Conservation (phyloP, 192 early-diverging fungal species). For the Coemansia sp. region DNA sequence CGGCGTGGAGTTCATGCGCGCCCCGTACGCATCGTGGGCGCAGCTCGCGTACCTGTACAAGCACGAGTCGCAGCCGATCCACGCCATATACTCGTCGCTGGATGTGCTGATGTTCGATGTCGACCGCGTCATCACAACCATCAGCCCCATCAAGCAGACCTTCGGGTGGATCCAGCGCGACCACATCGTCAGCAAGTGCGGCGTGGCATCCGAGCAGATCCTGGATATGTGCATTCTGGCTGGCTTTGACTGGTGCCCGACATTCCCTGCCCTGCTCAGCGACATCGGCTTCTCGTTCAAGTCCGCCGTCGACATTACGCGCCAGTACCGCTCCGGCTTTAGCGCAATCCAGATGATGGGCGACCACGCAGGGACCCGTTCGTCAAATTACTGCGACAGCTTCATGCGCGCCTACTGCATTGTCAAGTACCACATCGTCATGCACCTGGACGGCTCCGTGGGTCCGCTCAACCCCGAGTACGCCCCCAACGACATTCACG, state of each 20-base stretch:
- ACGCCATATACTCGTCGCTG: constrained; percentile 69
- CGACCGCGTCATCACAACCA: constrained; percentile 65
- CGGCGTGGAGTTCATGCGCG: constrained; percentile 71
- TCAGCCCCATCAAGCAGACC: constrained; percentile 66
- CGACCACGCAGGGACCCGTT: constrained; percentile 57
- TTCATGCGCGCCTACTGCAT: constrained; percentile 72
- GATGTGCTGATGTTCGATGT: constrained; percentile 77
- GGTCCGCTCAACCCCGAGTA: constrained; percentile 60
- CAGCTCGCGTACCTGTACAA: constrained; percentile 75
- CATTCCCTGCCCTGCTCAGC: constrained; percentile 66
- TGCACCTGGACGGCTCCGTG: constrained; percentile 69
- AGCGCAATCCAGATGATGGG: constrained; percentile 67
- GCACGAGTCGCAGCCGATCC: constrained; percentile 68
- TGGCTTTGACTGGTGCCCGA: constrained; percentile 72
- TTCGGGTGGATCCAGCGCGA: constrained; percentile 68
- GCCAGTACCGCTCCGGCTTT: constrained; percentile 70
- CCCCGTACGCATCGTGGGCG: constrained; percentile 77
- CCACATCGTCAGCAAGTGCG: constrained; percentile 59
- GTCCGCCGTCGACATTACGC: constrained; percentile 64
- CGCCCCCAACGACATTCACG: constrained; percentile 78
- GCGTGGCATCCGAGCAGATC: constrained; percentile 67
- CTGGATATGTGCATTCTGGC: constrained; percentile 80
- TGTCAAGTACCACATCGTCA: constrained; percentile 69
- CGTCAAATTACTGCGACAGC: constrained; percentile 67
- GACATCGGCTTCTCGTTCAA: constrained; percentile 67